Base-by-base conservation (phyloP, 768 basidiomycete species). In the Boletales sp. region DNA sequence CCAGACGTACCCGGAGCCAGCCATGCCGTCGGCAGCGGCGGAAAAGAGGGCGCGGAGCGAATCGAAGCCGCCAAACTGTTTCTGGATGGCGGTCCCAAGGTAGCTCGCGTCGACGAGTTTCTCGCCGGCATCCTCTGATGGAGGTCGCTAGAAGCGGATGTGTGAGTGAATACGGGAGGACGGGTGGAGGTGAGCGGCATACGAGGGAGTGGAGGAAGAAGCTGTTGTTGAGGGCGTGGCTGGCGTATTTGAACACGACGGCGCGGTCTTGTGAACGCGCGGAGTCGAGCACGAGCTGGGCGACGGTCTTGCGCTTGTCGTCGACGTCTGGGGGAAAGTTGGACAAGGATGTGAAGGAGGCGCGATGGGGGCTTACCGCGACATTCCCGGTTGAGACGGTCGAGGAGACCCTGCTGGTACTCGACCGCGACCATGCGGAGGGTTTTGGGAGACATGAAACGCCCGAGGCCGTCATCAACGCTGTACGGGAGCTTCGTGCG, bases 191-290 rank as follows among this genome's bases (percentile, higher is more conserved):
- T 44, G 39, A 21, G 39, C 10, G 28, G 77, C 92, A 45, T 66
- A 97, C 95, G 35, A 99, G 76, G 50, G 76, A 77, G 57, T 90
- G 80, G 28, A 99, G 78, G 77, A 98, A 98, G 79, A 91, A 98
- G 58, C 84, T 84, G 68, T 96, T 98, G 72, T 98, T 99, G 54
- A 97, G 73, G 6, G 95, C 90, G 41, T 91, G 80, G 55, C 87
- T 87, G 4, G 94, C 93, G 62, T 94, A 93, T 69, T 90, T 95
- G 70, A 94, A 98, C 21, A 82, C 81, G 46, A 94, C 69, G 1
- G 82, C 77, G 46, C 82, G 70, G 19, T 79, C 72, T 38, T 79
- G 79, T 30, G 81, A 70, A 14, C 71, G 59, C 0, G 91, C 80
- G 10, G 87, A 81, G 33, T 77, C 76, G 31, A 90, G 76, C 21